Base-by-base conservation (phyloP, 2,329 filamentous ascomycete genomes). In the Aspergillus pseudoviridinutans region DNA sequence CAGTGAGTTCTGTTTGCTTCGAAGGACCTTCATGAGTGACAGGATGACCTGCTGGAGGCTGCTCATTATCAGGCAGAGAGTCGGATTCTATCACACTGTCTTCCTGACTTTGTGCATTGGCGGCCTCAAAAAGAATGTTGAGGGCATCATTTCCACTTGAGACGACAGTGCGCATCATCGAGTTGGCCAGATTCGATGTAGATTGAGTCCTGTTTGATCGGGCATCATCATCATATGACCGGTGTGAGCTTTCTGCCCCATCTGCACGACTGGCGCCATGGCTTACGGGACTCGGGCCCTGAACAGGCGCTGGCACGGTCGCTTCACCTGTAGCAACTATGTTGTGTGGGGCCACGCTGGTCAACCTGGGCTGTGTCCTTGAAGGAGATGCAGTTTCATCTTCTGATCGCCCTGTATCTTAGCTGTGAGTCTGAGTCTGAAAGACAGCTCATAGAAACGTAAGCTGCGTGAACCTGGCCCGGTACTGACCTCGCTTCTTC, bases 141-240 rank as follows among this genome's bases (percentile, higher is more conserved):
- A 83, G 63, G 4, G 81, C 81, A 70, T 83, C 80, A 53, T 81
- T 82, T 10, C 79, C 79, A 57, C 78, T 82, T 0, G 80, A 80
- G 3, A 83, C 81, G 8, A 83, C 78, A 0, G 73, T 74, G 1
- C 72, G 70, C 72, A 75, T 74, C 70, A 75, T 74, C 4, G 73
- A 74, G 58, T 62, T 75, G 2, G 70, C 68, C 46, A 75, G 50
- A 8, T 60, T 68, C 2, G 71, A 69, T 12, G 62, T 65, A 4
- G 71, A 68, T n/a, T 66, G 67, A 22, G 65, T 68, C 46, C 63
- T 65, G 38, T 55, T 58, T 22, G 55, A 54, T 6, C 56, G 53
- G 12, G 22, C 22, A n/a, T 58, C 58, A 14, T 56, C 9, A 17
- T 51, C 28, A 27, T 56, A 56, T 42, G 49, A 35, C 27, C 50